Percentiles rank a stretch among this genome's conserved stretches.
phyloP scores from a whole-genome alignment of 768 basidiomycete genomes.

The Leccinum arenicola region DNA sequence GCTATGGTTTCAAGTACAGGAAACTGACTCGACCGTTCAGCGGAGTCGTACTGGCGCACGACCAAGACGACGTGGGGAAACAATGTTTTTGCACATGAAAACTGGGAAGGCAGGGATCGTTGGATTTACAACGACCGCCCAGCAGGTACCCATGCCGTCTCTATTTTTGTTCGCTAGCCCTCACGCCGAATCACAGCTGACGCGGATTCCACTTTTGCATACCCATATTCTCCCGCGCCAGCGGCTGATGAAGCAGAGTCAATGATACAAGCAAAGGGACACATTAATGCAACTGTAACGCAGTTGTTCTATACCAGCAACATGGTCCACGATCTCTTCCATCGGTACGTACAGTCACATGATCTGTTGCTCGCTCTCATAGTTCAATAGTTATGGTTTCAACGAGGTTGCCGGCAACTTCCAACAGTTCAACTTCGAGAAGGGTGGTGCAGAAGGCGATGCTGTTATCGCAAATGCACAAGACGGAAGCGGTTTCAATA shows the following conservation, averaged over 20 bases:
- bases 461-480: conserved; percentile 94
- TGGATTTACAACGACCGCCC: conserved; percentile 76
- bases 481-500: conserved; percentile 91
- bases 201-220: conserved; percentile 53
- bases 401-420: conserved; percentile 92
- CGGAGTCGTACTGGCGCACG: conserved; percentile 47
- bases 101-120: conserved; percentile 71
- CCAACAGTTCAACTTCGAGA: conserved; percentile 94
- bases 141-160: conserved; percentile 22
- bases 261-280: conserved; percentile 68
- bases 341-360: conserved; percentile 41
- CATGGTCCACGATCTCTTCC: conserved; percentile 79
- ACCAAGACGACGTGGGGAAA: conserved; percentile 86
- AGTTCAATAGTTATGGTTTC: conserved; percentile 72
- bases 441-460: conserved; percentile 83
- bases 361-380: neutral
- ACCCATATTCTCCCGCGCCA: conserved; percentile 65
- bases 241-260: conserved; percentile 52
- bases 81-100: conserved; percentile 94
- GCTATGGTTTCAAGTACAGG: too few species aligned
- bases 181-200: conserved; percentile 5
- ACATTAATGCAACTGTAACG: conserved; percentile 82
- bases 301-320: conserved; percentile 90
- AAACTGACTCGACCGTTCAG: conserved; percentile 14
- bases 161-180: neutral